These are phyloP conservation scores for Chaetomium tenue DNA, from an alignment of 495 filamentous ascomycete species.

Conservation along the genomic window DNA sequence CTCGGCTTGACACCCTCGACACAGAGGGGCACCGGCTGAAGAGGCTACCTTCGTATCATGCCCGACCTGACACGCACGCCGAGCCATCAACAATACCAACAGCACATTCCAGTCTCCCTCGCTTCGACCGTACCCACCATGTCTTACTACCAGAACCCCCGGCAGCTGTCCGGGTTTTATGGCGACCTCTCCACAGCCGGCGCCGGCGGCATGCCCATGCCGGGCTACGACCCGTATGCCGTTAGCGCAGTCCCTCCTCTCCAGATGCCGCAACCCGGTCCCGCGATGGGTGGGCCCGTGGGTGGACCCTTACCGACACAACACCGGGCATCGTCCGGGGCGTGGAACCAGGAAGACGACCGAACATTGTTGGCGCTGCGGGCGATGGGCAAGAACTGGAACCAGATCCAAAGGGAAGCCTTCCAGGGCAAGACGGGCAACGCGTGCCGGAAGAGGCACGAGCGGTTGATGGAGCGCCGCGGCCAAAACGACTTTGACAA, in stretches of 20 bases:
- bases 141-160: slow-evolving; percentile 35
- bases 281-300: slow-evolving; percentile 37
- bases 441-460: slow-evolving; percentile 75
- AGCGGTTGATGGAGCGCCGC: slow-evolving; percentile 66
- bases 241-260: slow-evolving; percentile 38
- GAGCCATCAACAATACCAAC: slow-evolving; percentile 36
- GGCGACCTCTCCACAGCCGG: slow-evolving; percentile 31
- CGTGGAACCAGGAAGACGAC: slow-evolving; percentile 66
- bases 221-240: slow-evolving; percentile 42
- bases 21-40: slow-evolving; percentile 18
- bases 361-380: slow-evolving; percentile 60
- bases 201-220: slow-evolving; percentile 30
- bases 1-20: slow-evolving; percentile 6
- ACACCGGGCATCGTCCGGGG: slow-evolving; percentile 53
- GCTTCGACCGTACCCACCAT: slow-evolving; percentile 26
- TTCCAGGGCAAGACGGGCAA: slow-evolving; percentile 74
- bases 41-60: slow-evolving; percentile 27
- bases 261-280: slow-evolving; percentile 31
- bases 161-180: slow-evolving; percentile 33
- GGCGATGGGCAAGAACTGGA: slow-evolving; percentile 67
- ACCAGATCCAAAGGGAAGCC: slow-evolving; percentile 63
- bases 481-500: slow-evolving; percentile 67
- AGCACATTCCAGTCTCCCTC: slow-evolving; percentile 28
- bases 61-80: slow-evolving; percentile 36
- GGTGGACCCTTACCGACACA: slow-evolving; percentile 37